phyloP scores from a whole-genome alignment of 2,329 filamentous ascomycete species.

The Alternaria gansuensis region DNA sequence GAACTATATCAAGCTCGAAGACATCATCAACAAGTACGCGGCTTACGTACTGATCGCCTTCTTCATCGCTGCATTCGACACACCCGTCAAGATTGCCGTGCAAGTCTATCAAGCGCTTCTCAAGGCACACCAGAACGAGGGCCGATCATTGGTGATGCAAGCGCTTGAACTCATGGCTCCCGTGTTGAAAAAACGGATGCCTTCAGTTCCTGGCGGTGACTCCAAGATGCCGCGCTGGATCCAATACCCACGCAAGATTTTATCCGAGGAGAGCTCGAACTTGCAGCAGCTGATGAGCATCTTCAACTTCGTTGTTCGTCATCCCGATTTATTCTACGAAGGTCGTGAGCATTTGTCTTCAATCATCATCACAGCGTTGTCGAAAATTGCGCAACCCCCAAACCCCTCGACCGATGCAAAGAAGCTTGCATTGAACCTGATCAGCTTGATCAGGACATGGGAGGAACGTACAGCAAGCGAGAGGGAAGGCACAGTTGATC shows the following conservation, averaged over 20 bases:
- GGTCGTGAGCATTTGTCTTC: slow-evolving; percentile 89
- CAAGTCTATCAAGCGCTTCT: slow-evolving; percentile 94
- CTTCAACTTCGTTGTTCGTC: slow-evolving; percentile 93
- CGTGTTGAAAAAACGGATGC: slow-evolving; percentile 83
- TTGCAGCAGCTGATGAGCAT: slow-evolving; percentile 96
- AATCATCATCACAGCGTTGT: slow-evolving; percentile 85
- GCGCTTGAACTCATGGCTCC: slow-evolving; percentile 95
- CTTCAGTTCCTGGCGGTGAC: slow-evolving; percentile 62
- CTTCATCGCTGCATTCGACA: slow-evolving; percentile 97
- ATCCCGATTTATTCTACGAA: slow-evolving; percentile 93
- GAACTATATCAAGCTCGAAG: slow-evolving; percentile 95
- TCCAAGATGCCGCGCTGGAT: slow-evolving; percentile 87
- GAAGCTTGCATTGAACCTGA: slow-evolving; percentile 88
- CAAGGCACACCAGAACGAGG: slow-evolving; percentile 94
- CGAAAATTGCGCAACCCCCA: slow-evolving; percentile 84
- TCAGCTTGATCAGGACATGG: slow-evolving; percentile 91
- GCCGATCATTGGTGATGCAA: slow-evolving; percentile 88
- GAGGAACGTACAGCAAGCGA: slow-evolving; percentile 82
- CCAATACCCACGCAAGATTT: slow-evolving; percentile 84
- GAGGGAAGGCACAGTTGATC: slow-evolving; percentile 47
- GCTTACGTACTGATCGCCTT: slow-evolving; percentile 97
- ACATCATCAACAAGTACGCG: slow-evolving; percentile 98
- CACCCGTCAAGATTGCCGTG: slow-evolving; percentile 91
- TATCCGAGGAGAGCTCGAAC: slow-evolving; percentile 94
- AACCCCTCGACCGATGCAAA: slow-evolving; percentile 91